These are phyloP conservation scores for Pseudocercospora cruenta DNA, from an alignment of 2,329 filamentous ascomycete genomes.

Conservation along the genomic window DNA sequence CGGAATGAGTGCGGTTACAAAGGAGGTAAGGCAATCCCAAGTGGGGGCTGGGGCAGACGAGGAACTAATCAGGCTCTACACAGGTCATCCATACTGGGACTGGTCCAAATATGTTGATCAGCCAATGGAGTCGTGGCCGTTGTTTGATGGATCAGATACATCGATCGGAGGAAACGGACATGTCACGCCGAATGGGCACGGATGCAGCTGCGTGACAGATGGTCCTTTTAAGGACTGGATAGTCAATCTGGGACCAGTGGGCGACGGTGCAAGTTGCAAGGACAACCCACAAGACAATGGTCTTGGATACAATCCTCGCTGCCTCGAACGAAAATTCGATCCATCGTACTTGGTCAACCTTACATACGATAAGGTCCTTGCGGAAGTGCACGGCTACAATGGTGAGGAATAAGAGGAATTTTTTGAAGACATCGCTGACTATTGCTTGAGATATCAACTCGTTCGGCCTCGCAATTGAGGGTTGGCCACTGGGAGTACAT, in stretches of 20 bases:
- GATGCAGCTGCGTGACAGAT: constrained; percentile 57
- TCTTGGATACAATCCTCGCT: constrained; percentile 39
- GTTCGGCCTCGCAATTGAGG: constrained; percentile 18
- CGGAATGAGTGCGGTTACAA: constrained; percentile 40
- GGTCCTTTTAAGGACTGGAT: constrained; percentile 55
- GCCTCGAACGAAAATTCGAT: constrained; percentile 33
- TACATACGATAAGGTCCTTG: constrained; percentile 17
- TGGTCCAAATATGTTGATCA: constrained; percentile 51
- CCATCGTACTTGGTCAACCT: background rate
- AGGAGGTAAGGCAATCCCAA: constrained; percentile 10
- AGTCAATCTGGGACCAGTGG: constrained; percentile 55
- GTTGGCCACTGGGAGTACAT: constrained; percentile 16
- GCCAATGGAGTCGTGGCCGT: constrained; percentile 49
- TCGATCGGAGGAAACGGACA: constrained; percentile 37
- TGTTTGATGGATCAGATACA: constrained; percentile 60
- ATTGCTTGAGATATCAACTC: constrained; percentile 5
- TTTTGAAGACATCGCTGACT: background rate
- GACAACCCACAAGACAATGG: constrained; percentile 39
- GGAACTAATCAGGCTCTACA: constrained; percentile 22
- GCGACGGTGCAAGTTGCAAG: constrained; percentile 27
- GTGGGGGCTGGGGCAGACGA: background rate
- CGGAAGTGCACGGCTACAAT: background rate
- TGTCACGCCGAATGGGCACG: constrained; percentile 45
- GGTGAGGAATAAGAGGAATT: background rate
- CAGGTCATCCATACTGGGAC: constrained; percentile 55